These are phyloP conservation scores for Marasmius sp. DNA, from an alignment of 1,284 basidiomycete genomes.

Conservation along the genomic window DNA sequence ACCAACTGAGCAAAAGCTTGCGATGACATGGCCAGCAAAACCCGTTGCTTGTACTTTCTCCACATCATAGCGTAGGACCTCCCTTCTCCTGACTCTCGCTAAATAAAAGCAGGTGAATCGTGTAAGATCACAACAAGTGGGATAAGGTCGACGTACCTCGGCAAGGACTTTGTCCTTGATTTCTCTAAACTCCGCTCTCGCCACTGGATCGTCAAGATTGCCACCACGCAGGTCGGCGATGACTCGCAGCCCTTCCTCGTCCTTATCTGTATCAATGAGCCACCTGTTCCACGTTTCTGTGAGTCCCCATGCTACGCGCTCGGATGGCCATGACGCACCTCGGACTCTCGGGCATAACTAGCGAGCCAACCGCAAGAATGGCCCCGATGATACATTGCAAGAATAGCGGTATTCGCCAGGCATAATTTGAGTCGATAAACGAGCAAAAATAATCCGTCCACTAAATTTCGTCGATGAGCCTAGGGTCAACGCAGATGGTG, in stretches of 20 bases:
- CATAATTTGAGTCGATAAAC: conserved; percentile 77
- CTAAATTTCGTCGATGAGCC: too few species aligned
- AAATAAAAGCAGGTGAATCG: conserved; percentile 7
- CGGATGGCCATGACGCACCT: conserved; percentile 44
- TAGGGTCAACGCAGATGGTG: too few species aligned
- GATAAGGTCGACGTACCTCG: conserved; percentile 55
- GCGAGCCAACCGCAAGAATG: conserved; percentile 80
- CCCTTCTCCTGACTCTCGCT: conserved; percentile 77
- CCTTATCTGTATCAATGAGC: conserved; percentile 89
- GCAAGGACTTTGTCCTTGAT: conserved; percentile 87
- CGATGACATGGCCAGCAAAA: conserved; percentile 95
- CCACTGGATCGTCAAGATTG: conserved; percentile 68
- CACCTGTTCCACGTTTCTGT: conserved; percentile 52
- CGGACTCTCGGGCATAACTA: conserved; percentile 94
- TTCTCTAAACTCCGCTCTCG: conserved; percentile 86
- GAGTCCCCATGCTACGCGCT: not conserved
- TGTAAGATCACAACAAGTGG: conserved; percentile 3
- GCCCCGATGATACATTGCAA: conserved; percentile 88
- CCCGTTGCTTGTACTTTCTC: conserved; percentile 85
- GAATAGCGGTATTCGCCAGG: conserved; percentile 85
- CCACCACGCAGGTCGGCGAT: conserved; percentile 91
- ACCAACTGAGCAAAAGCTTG: conserved; percentile 95
- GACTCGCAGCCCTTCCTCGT: conserved; percentile 85
- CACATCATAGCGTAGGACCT: conserved; percentile 86
- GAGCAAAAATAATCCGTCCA: conserved; percentile 97